Percentiles rank a stretch among this genome's conserved stretches.
These are phyloP conservation scores for Cutaneotrichosporon dermatis DNA, from an alignment of 1,284 basidiomycete genomes.

Conservation along the genomic window DNA sequence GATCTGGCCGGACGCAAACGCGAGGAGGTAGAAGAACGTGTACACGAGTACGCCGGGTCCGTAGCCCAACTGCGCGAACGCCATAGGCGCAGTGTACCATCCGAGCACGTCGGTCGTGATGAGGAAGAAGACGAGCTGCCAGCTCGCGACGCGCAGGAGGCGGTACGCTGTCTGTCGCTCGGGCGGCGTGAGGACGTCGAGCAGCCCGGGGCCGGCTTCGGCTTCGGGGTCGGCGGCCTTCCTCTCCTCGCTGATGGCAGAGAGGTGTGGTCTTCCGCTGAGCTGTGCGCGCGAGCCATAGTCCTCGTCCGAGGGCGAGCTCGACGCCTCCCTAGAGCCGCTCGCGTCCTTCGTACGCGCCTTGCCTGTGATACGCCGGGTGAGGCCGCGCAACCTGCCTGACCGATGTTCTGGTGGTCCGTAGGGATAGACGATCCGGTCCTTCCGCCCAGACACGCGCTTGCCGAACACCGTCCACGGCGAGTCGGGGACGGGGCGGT, in stretches of 20 bases:
- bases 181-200: not conserved
- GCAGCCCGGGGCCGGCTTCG: not conserved
- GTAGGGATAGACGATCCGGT: conserved; percentile 7
- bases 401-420: not conserved
- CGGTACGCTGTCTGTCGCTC: conserved; percentile 9
- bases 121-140: conserved; percentile 23
- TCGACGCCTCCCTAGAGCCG: too few species aligned
- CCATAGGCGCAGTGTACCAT: conserved; percentile 40
- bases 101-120: conserved; percentile 34
- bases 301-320: too few species aligned
- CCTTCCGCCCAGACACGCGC: conserved; percentile 3
- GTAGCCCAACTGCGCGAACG: conserved; percentile 30
- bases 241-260: not conserved
- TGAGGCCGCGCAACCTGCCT: not conserved
- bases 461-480: conserved; percentile 14
- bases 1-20: conserved; percentile 19
- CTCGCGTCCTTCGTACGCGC: too few species aligned
- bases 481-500: conserved; percentile 18
- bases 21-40: conserved; percentile 15
- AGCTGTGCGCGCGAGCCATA: too few species aligned
- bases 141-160: conserved; percentile 15
- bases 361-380: too few species aligned
- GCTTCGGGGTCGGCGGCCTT: not conserved
- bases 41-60: conserved; percentile 28
- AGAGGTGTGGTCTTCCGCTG: too few species aligned